These are phyloP conservation scores for Botryotinia convoluta DNA, from an alignment of 2,329 filamentous ascomycete genomes.

Conservation along the genomic window DNA sequence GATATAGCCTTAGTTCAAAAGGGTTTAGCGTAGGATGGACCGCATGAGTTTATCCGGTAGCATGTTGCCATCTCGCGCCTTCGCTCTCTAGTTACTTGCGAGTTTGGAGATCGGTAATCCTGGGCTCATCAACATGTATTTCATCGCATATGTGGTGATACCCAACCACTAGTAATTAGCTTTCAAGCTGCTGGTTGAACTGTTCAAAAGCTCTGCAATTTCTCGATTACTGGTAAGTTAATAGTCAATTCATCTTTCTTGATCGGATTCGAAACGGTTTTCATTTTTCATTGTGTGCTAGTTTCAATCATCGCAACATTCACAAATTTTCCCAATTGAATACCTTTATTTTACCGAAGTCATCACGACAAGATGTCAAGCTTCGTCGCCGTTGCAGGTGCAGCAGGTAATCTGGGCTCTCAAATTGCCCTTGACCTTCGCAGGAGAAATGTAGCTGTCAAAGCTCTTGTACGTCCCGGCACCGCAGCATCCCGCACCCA, in stretches of 20 bases:
- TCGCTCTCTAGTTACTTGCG: background rate
- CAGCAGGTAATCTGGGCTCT: conserved; percentile 21
- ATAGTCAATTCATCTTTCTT: background rate
- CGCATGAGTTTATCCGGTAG: background rate
- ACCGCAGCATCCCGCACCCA: conserved; percentile 21
- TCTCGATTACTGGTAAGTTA: background rate
- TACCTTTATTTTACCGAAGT: background rate
- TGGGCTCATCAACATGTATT: background rate
- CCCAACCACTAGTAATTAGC: background rate
- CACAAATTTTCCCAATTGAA: background rate
- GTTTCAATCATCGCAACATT: background rate
- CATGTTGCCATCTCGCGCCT: background rate
- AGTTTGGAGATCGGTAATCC: background rate
- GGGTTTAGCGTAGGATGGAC: background rate
- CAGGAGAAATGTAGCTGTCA: conserved; percentile 22
- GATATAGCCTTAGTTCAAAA: background rate
- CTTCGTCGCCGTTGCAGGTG: conserved; percentile 22
- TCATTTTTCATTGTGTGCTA: background rate
- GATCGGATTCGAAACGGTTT: background rate
- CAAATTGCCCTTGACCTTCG: conserved; percentile 20
- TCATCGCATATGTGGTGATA: background rate
- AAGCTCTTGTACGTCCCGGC: conserved; percentile 22
- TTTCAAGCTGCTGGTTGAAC: background rate
- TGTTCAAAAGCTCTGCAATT: background rate
- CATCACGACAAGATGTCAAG: conserved; percentile 12